Evolutionary conservation across 2,329 filamentous ascomycete genomes (phyloP).

Genomic region (Tolypocladium tropicale): DNA sequence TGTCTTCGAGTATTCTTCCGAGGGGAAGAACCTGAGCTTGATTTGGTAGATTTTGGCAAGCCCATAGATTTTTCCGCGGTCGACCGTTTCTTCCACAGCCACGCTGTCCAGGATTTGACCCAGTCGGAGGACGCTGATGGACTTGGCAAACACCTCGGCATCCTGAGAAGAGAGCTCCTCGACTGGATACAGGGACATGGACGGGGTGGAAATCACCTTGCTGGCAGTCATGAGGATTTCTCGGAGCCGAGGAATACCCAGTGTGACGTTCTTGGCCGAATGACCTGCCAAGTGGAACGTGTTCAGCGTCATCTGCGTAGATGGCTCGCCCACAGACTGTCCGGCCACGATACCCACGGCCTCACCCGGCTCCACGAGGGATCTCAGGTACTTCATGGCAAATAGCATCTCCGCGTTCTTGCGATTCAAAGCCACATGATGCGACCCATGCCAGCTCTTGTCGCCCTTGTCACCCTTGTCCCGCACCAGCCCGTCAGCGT

Average conservation of each 20-base stretch:
- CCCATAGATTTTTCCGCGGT: constrained; percentile 54
- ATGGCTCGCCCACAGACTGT: constrained; percentile 93
- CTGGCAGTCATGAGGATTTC: constrained; percentile 99
- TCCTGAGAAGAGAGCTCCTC: constrained; percentile 59
- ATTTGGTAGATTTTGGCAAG: constrained; percentile 82
- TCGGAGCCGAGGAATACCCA: constrained; percentile 92
- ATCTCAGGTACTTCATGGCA: constrained; percentile 86
- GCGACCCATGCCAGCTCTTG: constrained; percentile 12
- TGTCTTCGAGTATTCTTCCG: constrained; percentile 70
- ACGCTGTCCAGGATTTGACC: constrained; percentile 76
- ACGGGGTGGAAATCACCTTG: constrained; percentile 76
- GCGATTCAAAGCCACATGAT: constrained; percentile 39
- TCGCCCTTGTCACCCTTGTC: constrained; percentile 30
- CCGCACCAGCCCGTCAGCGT: constrained; percentile 50
- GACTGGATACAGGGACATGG: constrained; percentile 75
- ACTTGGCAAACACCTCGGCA: constrained; percentile 76
- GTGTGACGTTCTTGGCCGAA: constrained; percentile 95
- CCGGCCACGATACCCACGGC: constrained; percentile 94
- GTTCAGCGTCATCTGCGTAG: constrained; percentile 98
- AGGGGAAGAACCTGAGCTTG: constrained; percentile 72
- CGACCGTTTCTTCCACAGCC: constrained; percentile 69
- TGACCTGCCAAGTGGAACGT: constrained; percentile 99
- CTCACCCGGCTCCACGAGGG: constrained; percentile 87
- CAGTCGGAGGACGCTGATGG: constrained; percentile 76
- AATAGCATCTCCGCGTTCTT: constrained; percentile 77